These are phyloP conservation scores for Hypholoma fasciculare DNA, from an alignment of 768 basidiomycete species.

Conservation along the genomic window DNA sequence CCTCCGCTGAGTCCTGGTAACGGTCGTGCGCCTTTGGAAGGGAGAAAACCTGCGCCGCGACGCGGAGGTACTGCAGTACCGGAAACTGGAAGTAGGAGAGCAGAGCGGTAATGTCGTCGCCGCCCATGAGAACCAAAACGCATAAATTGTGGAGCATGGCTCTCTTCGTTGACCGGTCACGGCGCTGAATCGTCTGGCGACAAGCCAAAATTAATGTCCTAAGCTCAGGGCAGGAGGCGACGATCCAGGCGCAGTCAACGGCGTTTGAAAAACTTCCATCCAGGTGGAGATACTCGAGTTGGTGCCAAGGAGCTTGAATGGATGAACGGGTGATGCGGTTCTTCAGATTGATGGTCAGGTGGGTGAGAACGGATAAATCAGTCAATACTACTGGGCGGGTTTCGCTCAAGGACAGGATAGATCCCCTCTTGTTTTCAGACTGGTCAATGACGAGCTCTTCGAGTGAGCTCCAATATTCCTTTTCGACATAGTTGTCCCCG, in stretches of 20 bases:
- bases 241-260: background rate
- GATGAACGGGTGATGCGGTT: background rate
- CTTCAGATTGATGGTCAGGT: background rate
- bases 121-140: background rate
- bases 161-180: background rate
- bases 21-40: background rate
- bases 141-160: background rate
- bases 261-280: background rate
- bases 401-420: background rate
- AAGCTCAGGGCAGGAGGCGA: background rate
- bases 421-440: background rate
- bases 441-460: background rate
- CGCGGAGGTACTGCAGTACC: background rate
- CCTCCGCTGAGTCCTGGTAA: background rate
- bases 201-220: background rate
- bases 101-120: background rate
- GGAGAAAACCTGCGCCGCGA: background rate
- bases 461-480: background rate
- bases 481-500: background rate
- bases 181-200: too few relatives aligned
- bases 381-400: background rate
- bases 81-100: background rate
- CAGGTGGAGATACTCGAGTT: slow-evolving; percentile 1
- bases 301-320: background rate
- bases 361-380: background rate